Conservation (phyloP, 2,329 filamentous ascomycete species). For the Colletotrichum paranaense region DNA sequence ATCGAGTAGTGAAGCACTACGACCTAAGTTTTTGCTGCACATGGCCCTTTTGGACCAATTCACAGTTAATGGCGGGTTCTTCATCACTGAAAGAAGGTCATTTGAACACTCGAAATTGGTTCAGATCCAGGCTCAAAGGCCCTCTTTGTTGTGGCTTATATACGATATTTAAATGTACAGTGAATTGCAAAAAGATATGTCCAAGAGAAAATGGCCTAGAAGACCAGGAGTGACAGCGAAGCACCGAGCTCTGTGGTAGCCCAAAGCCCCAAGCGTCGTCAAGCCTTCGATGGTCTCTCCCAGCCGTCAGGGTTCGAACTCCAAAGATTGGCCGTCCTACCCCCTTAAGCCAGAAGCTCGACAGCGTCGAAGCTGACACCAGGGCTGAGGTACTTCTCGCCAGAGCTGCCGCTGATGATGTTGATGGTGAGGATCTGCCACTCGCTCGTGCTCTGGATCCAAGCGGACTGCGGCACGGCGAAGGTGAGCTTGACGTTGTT, state of each 20-base stretch:
- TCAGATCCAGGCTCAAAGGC: too few species aligned
- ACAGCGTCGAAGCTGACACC: constrained; percentile 44
- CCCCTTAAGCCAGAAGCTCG: constrained; percentile 39
- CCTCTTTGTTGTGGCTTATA: too few species aligned
- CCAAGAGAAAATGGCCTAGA: background rate
- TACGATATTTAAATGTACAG: too few species aligned
- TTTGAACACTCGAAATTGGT: too few species aligned
- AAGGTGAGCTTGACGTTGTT: constrained; percentile 45
- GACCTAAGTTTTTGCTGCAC: too few species aligned
- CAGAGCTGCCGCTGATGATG: constrained; percentile 43
- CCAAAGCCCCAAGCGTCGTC: background rate
- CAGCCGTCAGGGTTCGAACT: background rate
- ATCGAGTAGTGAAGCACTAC: too few species aligned
- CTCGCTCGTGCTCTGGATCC: constrained; percentile 41
- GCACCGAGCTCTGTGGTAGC: background rate
- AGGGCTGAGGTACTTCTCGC: constrained; percentile 42
- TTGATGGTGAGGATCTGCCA: constrained; percentile 45
- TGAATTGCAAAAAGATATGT: background rate
- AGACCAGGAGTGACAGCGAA: background rate
- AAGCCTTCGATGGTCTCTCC: background rate
- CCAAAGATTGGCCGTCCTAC: background rate
- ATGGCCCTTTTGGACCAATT: too few species aligned
- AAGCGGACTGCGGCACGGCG: constrained; percentile 42
- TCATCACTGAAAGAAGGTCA: too few species aligned
- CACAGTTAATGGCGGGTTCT: too few species aligned